These are phyloP conservation scores for Apiotrichum sp. DNA, from an alignment of 1,284 basidiomycete species.

Conservation along the genomic window DNA sequence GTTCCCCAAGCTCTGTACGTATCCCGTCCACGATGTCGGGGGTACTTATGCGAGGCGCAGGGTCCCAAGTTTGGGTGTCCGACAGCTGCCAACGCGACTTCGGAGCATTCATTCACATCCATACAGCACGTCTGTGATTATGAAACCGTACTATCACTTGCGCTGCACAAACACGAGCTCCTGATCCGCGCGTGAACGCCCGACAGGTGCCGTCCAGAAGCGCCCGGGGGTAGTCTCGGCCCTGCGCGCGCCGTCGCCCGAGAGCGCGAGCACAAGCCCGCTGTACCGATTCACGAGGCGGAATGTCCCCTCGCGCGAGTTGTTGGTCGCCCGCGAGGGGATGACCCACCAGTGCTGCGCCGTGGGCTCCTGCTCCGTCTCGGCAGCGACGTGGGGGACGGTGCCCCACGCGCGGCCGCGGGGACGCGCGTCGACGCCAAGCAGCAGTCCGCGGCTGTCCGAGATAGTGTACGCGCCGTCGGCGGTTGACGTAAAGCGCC, in stretches of 20 bases:
- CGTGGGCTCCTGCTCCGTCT: background rate
- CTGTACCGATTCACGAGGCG: constrained; percentile 1
- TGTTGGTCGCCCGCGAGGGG: background rate
- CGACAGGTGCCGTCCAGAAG: background rate
- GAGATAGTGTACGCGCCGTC: constrained; percentile 3
- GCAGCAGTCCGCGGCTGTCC: background rate
- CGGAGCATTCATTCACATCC: too few relatives aligned
- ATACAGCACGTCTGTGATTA: too few relatives aligned
- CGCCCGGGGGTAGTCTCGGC: background rate
- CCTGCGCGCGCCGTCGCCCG: background rate
- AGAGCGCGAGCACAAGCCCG: background rate
- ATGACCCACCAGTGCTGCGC: constrained; percentile 4
- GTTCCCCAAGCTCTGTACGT: too few relatives aligned
- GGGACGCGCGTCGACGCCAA: background rate
- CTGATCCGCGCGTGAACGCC: background rate
- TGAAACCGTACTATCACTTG: too few relatives aligned
- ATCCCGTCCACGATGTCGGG: too few relatives aligned
- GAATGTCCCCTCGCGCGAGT: background rate
- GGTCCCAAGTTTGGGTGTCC: too few relatives aligned
- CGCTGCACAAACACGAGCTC: background rate
- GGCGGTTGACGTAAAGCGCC: background rate
- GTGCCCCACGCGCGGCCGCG: background rate
- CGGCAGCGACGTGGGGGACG: background rate
- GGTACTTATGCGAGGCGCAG: too few relatives aligned
- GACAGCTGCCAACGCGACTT: too few relatives aligned